Evolutionary conservation across 352 stramenopile genomes (phyloP), one percentile per base, ranked within the genome.

Genomic region (Globisporangium carolinianum): DNA sequence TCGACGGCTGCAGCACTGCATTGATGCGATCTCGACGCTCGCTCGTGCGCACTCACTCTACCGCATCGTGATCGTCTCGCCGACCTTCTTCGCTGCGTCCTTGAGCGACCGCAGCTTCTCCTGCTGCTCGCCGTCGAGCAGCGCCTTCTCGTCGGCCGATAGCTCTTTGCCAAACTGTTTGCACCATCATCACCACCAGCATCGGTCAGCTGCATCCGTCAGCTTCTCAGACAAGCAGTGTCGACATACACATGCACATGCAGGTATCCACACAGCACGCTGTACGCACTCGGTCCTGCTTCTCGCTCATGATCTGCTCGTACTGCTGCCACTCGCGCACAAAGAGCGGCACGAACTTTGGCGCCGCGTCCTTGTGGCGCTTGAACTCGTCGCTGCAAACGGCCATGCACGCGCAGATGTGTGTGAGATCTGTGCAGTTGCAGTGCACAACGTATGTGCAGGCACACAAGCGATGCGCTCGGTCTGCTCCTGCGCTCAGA

Each of bases 281-380:
- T 12, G 39, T 39, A 65, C 73, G 18, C 43, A 83, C 70, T 54
- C 69, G 68, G 52, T 89, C 66, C 41, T 79, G 51, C 64, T 87
- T 80, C 36, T 73, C 59, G 10, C 36, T 55, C 66, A 94, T 75
- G 58, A 75, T 61, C 36, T 57, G 54, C 45, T 69, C 78, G 61
- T 94, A 94, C 62, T 87, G 61, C 54, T 87, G 66, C 85, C 85
- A 94, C 62, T 94, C 85, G 37, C 61, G 66, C 61, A 93, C 50
- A 51, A 94, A 94, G 32, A 76, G 71, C 64, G 73, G 68, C 50
- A 94, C 79, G 54, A 91, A 94, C 63, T 92, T 86, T 50, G 71
- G 53, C 51, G 77, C 73, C 6, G 81, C 83, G 51, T 73, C 71
- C 73, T 93, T 93, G 71, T 94, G 85, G 11, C 79, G 72, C 66